Percentiles rank a stretch among this genome's conserved stretches.
phyloP scores from a whole-genome alignment of 2,329 filamentous ascomycete genomes.

The Beauveria brongniartii region DNA sequence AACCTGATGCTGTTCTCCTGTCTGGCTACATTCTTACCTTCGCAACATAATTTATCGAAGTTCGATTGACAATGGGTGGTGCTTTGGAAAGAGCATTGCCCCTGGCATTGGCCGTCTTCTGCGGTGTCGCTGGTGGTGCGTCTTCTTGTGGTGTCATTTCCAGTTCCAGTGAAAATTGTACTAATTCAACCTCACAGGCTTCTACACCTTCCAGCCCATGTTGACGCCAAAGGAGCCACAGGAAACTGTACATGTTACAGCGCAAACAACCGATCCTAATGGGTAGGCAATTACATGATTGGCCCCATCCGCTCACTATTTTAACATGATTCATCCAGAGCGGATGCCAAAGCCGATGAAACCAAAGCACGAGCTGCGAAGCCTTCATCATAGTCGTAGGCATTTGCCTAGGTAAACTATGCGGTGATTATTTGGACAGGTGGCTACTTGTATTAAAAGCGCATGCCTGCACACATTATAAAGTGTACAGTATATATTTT shows the following conservation, averaged over 20 bases:
- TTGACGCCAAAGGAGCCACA: constrained; percentile 17
- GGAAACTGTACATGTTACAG: no score
- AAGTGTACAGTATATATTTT: neutral
- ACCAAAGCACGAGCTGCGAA: neutral
- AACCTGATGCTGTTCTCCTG: neutral
- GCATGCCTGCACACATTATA: neutral
- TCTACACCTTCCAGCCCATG: constrained; percentile 30
- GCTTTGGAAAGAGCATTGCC: constrained; percentile 28
- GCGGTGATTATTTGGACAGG: no score
- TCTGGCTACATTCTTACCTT: neutral
- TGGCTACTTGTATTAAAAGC: neutral
- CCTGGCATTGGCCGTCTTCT: constrained; percentile 28
- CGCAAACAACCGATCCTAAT: neutral
- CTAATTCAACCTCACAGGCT: constrained; percentile 18
- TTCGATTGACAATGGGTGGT: constrained; percentile 15
- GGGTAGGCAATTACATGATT: neutral
- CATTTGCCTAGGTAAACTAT: no score
- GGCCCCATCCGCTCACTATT: neutral
- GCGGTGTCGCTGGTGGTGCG: constrained; percentile 29
- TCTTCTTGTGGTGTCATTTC: neutral
- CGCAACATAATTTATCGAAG: neutral
- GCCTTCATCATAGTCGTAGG: neutral
- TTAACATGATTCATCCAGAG: neutral
- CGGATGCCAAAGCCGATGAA: neutral
- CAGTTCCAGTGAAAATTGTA: neutral